Base-by-base conservation (phyloP, 768 basidiomycete genomes). In the Tulasnella sp. region DNA sequence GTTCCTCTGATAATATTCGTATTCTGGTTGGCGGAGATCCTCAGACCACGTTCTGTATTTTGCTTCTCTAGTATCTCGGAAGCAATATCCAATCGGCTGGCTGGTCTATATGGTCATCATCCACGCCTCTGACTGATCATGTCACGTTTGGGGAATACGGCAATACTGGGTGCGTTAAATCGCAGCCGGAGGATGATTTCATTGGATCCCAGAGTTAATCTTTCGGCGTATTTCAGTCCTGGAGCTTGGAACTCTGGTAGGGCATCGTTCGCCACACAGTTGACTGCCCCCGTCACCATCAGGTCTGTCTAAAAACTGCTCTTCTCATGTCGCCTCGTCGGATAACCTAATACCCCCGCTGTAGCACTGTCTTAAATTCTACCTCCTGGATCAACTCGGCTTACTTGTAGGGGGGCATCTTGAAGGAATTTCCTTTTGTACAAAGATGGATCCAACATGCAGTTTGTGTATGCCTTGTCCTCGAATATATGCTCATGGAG, bases 1-100 rank as follows among this genome's bases (percentile, higher is more conserved):
- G 45, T 64, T 64, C 58, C 63, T 68, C 63, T 67, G 58, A 34
- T 64, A 61, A 44, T n/a, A 23, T 24, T 49, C 19, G 50, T n/a
- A 4, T 23, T 56, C 32, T 21, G 26, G 23, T 43, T n/a, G 23
- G 24, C 11, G 27, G 24, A 24, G 50, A 27, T 54, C 15, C 26
- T 17, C 51, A 63, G 64, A 7, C 64, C 58, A n/a, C n/a, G n/a
- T n/a, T n/a, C n/a, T n/a, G n/a, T n/a, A n/a, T n/a, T n/a, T n/a
- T n/a, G n/a, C n/a, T n/a, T 2, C 19, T 19, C 73, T 17, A 55
- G 53, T 38, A 38, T 27, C 32, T 55, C 24, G 53, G 21, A 3
- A 15, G 15, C 29, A 23, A 23, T 41, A 64, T 62, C 24, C 27
- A 24, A 9, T 15, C 27, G 19, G 61, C 58, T 13, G 61, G 61